phyloP scores from a whole-genome alignment of 2,329 filamentous ascomycete genomes.

The Trichoderma asperellum region DNA sequence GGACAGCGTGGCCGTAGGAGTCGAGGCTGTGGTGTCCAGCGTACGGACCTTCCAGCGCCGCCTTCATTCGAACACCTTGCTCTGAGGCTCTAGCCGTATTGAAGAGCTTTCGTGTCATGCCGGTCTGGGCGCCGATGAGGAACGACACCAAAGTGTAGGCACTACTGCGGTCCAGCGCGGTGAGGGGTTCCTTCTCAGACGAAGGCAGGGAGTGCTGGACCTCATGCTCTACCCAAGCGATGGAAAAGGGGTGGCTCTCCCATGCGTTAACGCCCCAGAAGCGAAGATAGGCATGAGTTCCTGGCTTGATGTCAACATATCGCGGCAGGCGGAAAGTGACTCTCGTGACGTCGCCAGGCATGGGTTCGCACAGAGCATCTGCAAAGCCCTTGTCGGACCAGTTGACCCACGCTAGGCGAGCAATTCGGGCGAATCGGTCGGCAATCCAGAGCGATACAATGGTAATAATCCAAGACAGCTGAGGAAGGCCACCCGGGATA shows the following conservation, averaged over 20 bases:
- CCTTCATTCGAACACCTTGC: constrained; percentile 64
- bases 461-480: constrained; percentile 74
- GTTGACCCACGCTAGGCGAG: constrained; percentile 68
- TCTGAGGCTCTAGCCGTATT: constrained; percentile 63
- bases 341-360: constrained; percentile 70
- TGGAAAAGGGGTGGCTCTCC: constrained; percentile 79
- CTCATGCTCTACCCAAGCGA: constrained; percentile 71
- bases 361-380: constrained; percentile 66
- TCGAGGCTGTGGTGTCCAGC: constrained; percentile 80
- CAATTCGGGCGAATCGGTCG: constrained; percentile 69
- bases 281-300: constrained; percentile 75
- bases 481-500: constrained; percentile 67
- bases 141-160: constrained; percentile 69
- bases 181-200: constrained; percentile 48
- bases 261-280: constrained; percentile 67
- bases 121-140: constrained; percentile 83
- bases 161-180: constrained; percentile 46
- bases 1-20: constrained; percentile 88
- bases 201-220: constrained; percentile 46
- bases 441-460: constrained; percentile 76
- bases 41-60: constrained; percentile 89
- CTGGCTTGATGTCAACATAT: constrained; percentile 67
- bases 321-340: constrained; percentile 72
- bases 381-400: constrained; percentile 63
- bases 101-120: constrained; percentile 83